Conservation (phyloP, 352 stramenopile genomes). For the Globisporangium barbulae region DNA sequence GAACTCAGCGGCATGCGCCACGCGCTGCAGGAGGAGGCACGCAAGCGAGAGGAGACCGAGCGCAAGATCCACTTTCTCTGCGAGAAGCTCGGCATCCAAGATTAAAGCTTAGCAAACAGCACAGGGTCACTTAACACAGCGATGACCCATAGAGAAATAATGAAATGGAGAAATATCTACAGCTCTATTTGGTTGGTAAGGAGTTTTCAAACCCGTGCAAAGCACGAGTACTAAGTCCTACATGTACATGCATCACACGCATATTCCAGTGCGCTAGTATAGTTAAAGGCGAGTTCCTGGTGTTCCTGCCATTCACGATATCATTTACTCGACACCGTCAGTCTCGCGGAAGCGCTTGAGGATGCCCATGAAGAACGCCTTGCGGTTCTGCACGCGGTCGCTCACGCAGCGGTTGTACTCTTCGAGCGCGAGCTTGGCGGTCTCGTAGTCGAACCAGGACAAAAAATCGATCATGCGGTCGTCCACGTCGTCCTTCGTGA, state of each 20-base stretch:
- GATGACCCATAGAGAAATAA: background rate
- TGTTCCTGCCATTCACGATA: background rate
- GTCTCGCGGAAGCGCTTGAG: constrained; percentile 85
- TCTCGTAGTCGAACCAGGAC: constrained; percentile 88
- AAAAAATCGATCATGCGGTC: constrained; percentile 86
- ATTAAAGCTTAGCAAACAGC: background rate
- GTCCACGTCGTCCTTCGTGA: constrained; percentile 76
- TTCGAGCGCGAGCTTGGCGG: constrained; percentile 75
- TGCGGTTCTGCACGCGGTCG: constrained; percentile 77
- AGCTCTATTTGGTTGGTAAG: constrained; percentile 7
- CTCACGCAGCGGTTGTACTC: constrained; percentile 77
- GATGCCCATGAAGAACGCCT: constrained; percentile 89
- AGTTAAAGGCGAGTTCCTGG: background rate
- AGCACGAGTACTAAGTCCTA: background rate
- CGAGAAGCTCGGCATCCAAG: constrained; percentile 34
- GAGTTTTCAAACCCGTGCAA: background rate
- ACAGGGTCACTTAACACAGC: background rate
- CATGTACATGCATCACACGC: background rate
- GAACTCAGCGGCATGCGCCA: constrained; percentile 27
- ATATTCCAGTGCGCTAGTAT: background rate
- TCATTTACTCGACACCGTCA: constrained; percentile 60
- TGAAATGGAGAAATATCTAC: background rate
- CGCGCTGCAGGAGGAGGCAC: constrained; percentile 29
- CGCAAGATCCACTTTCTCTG: constrained; percentile 40
- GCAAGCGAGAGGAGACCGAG: constrained; percentile 37